Evolutionary conservation across 2,329 filamentous ascomycete genomes (phyloP).

Genomic region (Ophiostoma ulmi): DNA sequence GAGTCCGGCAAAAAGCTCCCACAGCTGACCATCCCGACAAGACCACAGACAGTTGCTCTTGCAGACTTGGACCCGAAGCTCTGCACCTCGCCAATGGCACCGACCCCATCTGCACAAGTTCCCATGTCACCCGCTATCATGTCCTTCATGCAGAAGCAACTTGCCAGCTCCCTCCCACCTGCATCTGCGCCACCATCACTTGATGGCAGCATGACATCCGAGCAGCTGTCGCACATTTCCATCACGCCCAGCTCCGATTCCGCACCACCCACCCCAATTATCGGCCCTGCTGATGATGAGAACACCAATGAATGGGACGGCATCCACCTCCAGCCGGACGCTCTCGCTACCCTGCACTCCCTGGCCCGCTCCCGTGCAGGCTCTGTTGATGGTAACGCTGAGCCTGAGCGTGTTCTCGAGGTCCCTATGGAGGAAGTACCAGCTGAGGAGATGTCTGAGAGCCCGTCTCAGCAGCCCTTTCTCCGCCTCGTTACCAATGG

Average conservation of each 20-base stretch:
- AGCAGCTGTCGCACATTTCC: conserved; percentile 62
- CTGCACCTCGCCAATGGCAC: conserved; percentile 53
- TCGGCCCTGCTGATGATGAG: conserved; percentile 50
- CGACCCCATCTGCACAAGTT: conserved; percentile 62
- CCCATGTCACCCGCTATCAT: conserved; percentile 72
- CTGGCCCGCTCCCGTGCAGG: conserved; percentile 55
- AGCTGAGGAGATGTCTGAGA: conserved; percentile 43
- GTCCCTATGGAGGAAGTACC: conserved; percentile 33
- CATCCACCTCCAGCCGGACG: conserved; percentile 70
- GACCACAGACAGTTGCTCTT: conserved; percentile 35
- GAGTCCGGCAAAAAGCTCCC: conserved; percentile 39
- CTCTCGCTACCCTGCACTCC: conserved; percentile 73
- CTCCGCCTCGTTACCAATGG: conserved; percentile 47
- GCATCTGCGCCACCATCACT: conserved; percentile 80
- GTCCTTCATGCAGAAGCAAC: conserved; percentile 61
- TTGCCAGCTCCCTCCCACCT: conserved; percentile 62
- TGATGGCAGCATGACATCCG: conserved; percentile 81
- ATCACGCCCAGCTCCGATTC: conserved; percentile 48
- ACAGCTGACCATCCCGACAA: conserved; percentile 50
- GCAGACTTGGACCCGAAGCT: conserved; percentile 41
- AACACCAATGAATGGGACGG: conserved; percentile 63
- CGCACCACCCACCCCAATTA: conserved; percentile 76
- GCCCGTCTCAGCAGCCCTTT: conserved; percentile 46
- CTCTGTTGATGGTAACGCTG: conserved; percentile 53
- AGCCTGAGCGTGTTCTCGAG: conserved; percentile 53